These are phyloP conservation scores for Serendipita indica DNA, from an alignment of 768 basidiomycete species.

Conservation along the genomic window DNA sequence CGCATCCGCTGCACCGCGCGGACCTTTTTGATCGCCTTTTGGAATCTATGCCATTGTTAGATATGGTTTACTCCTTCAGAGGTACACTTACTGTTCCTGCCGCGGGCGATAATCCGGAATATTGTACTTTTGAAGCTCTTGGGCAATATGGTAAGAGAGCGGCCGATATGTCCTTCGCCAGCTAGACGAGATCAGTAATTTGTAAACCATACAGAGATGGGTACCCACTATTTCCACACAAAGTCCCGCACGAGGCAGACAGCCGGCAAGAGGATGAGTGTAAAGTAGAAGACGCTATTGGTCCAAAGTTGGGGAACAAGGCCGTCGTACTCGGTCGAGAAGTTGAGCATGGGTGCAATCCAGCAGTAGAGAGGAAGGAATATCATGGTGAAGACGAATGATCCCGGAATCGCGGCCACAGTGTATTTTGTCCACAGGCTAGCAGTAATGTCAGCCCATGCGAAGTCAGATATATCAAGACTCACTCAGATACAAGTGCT, in stretches of 20 bases:
- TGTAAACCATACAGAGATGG: slow-evolving; percentile 11
- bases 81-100: slow-evolving; percentile 73
- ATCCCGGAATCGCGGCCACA: slow-evolving; percentile 93
- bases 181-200: slow-evolving; percentile 27
- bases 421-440: slow-evolving; percentile 99
- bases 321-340: slow-evolving; percentile 81
- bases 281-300: slow-evolving; percentile 78
- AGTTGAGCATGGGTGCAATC: slow-evolving; percentile 62
- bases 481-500: slow-evolving; percentile 92
- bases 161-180: slow-evolving; percentile 86
- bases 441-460: slow-evolving; percentile 9
- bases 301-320: slow-evolving; percentile 87
- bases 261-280: slow-evolving; percentile 67
- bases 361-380: slow-evolving; percentile 84
- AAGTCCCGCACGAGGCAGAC: slow-evolving; percentile 80
- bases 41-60: slow-evolving; percentile 44
- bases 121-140: slow-evolving; percentile 98
- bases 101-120: slow-evolving; percentile 91
- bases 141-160: slow-evolving; percentile 91
- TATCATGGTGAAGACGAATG: slow-evolving; percentile 91
- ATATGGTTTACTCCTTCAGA: slow-evolving; percentile 13
- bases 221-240: slow-evolving; percentile 89
- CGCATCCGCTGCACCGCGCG: slow-evolving; percentile 97
- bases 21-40: slow-evolving; percentile 99
- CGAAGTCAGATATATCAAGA: slow-evolving; percentile 13